Conservation (phyloP, 108 stramenopile species). For the Licmophora abbreviata region DNA sequence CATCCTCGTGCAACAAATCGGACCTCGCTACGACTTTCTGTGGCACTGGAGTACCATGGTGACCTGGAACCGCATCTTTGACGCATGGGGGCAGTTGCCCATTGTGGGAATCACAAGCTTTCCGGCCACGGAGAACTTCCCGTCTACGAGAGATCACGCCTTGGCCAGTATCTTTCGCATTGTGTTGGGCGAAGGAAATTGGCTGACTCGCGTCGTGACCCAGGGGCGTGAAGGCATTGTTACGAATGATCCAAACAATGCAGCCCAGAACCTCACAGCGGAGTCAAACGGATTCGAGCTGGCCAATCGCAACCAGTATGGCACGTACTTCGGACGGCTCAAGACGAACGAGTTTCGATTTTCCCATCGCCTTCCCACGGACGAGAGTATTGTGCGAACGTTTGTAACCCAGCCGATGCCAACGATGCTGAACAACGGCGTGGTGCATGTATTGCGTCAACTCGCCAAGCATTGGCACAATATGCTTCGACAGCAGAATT, state of each 20-base stretch:
- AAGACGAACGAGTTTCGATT: constrained; percentile 22
- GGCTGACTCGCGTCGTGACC: constrained; percentile 14
- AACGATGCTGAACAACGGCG: constrained; percentile 35
- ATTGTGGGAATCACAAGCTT: constrained; percentile 19
- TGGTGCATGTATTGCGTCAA: constrained; percentile 21
- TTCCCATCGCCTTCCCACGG: constrained; percentile 22
- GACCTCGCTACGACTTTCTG: constrained; percentile 14
- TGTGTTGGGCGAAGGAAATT: constrained; percentile 11
- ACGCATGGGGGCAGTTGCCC: constrained; percentile 11
- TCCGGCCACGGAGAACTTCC: constrained; percentile 26
- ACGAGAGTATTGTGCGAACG: constrained; percentile 26
- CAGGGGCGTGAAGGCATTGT: constrained; percentile 9
- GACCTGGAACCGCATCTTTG: constrained; percentile 14
- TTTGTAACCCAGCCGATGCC: constrained; percentile 19
- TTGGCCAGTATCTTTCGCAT: constrained; percentile 8
- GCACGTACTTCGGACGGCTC: constrained; percentile 21
- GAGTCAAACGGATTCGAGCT: constrained; percentile 20
- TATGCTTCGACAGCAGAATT: constrained; percentile 20
- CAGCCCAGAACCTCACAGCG: constrained; percentile 22
- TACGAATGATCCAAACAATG: constrained; percentile 13
- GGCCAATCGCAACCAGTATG: constrained; percentile 28
- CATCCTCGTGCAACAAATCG: constrained; percentile 13
- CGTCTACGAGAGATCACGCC: constrained; percentile 12
- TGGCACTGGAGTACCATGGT: constrained; percentile 18
- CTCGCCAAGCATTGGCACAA: constrained; percentile 30